Base-by-base conservation (phyloP, 495 filamentous ascomycete species). In the Penicillium canariense region DNA sequence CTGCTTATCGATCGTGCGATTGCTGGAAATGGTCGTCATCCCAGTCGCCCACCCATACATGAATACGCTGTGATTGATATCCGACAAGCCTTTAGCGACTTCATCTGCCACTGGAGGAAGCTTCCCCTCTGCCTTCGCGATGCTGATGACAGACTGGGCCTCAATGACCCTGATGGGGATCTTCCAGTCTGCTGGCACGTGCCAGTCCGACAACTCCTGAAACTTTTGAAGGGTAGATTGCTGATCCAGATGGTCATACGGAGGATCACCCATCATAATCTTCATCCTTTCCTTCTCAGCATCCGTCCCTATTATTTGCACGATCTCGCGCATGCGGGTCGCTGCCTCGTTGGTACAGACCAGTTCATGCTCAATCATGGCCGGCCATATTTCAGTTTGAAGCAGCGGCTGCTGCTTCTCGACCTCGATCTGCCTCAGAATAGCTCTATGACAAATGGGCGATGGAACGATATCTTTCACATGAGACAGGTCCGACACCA, bases 401-500 rank as follows among this genome's bases (percentile, higher is more conserved):
- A 90, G 69, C 31, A 90, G 65, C 18, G 81, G 80, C 35, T 85
- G 77, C 22, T 80, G 69, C 23, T 72, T 72, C 67, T 90, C 87
- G 22, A 82, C 67, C 55, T 85, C 78, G 46, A 90, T 84, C 61
- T 89, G 87, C n/a, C 79, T 73, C 17, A 73, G 63, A 26, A 89
- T 83, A 15, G 78, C 81, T 48, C 62, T 66, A 59, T 86, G 81
- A 54, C 81, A 80, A 63, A 70, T 74, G 20, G 66, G 61, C 27
- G 54, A 69, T 40, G 60, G 66, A 22, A 31, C 42, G 22, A 72
- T 75, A 17, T 67, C 44, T 36, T 77, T 72, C 22, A 70, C 63
- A 60, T 89, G 85, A 0, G 84, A 87, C 5, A 90, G 75, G 62
- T 90, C 87, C n/a, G 84, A 87, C 18, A 84, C 80, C 38, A 88